These are phyloP conservation scores for Trametes cinnabarina DNA, from an alignment of 768 basidiomycete genomes.

Conservation along the genomic window DNA sequence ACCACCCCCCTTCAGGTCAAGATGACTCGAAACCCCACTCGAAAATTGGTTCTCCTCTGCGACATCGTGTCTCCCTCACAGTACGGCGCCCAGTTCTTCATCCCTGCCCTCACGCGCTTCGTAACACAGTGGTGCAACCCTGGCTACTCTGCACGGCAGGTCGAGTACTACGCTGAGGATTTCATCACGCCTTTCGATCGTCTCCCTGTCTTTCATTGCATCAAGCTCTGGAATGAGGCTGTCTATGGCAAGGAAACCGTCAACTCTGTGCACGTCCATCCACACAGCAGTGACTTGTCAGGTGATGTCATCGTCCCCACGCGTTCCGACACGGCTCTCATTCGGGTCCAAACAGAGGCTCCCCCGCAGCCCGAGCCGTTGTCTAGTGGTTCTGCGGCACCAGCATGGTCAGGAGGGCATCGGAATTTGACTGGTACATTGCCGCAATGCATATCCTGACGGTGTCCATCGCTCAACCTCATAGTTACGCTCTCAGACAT, in stretches of 20 bases:
- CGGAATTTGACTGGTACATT: no score
- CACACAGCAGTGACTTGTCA: conserved; percentile 17
- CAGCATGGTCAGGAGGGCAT: no score
- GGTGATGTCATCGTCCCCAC: conserved; percentile 24
- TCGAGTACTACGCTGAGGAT: neutral
- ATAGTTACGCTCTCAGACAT: no score
- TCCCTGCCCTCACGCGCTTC: conserved; percentile 7
- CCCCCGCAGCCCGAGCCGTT: no score
- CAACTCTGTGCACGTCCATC: conserved; percentile 34
- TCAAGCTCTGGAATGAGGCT: conserved; percentile 30
- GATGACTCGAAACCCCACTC: neutral
- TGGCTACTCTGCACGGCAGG: neutral
- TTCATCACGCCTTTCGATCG: conserved; percentile 22
- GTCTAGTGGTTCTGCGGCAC: no score
- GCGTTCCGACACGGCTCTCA: conserved; percentile 41
- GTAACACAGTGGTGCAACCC: neutral
- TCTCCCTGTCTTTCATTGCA: conserved; percentile 33
- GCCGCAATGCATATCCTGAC: no score
- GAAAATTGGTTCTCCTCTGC: neutral
- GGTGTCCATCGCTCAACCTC: no score
- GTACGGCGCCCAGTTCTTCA: conserved; percentile 1
- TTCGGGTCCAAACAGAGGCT: conserved; percentile 27
- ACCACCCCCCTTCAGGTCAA: neutral
- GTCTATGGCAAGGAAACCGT: conserved; percentile 3
- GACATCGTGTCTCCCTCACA: neutral